Base-by-base conservation (phyloP, 2,329 filamentous ascomycete species). In the Colletotrichum melonis region DNA sequence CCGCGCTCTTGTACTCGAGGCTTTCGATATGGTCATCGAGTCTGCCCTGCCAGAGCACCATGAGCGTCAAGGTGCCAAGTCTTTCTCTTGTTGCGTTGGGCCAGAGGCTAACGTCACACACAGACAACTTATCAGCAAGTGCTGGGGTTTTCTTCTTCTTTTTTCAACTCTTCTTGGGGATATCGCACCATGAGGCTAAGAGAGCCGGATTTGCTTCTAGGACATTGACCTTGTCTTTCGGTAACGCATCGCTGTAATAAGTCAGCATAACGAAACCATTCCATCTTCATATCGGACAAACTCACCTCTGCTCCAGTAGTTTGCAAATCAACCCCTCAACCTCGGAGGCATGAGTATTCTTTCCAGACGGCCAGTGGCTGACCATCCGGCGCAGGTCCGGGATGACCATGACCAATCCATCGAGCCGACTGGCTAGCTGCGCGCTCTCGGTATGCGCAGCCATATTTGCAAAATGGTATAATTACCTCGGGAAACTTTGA, bases 1-100 rank as follows among this genome's bases (percentile, higher is more conserved):
- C 59, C 24, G 52, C 54, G 46, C 59, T 60, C 32, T 60, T 12
- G n/a, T 55, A 62, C 24, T 75, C 70, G n/a, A 70, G 46, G n/a
- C 30, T 19, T 42, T 75, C 73, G 16, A 75, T 69, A 63, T 67
- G 46, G 54, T 75, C 73, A 57, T 75, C 73, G 42, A 75, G 70
- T 12, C 56, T 46, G 11, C 73, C 73, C 54, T 74, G 71, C 73
- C 73, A 75, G 22, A 74, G 62, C 32, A 75, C 63, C 65, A 70
- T 70, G 38, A 63, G 16, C 9, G 71, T 57, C 42, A 75, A 32
- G 3, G 63, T 62, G 22, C 22, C 24, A 9, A 75, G 66, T 30
- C 64, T 57, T 12, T 70, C 58, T 28, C 28, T 28, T 16, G 60
- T 38, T 0, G 55, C 70, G 1, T 71, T 28, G 12, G 73, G 73